Base-by-base conservation (phyloP, 2,329 filamentous ascomycete species). In the Cercospora sojina region DNA sequence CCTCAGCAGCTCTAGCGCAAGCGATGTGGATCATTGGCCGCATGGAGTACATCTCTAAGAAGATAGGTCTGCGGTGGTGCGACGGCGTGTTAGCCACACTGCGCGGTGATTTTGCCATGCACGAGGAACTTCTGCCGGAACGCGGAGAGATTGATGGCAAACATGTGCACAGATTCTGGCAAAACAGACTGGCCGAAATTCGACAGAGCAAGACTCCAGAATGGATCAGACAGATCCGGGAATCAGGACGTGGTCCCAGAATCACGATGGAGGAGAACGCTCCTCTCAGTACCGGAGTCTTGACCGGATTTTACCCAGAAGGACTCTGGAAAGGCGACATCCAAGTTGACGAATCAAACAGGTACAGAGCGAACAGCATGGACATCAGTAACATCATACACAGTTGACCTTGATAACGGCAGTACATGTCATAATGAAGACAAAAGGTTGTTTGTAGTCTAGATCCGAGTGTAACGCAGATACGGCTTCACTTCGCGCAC, bases 401-500 rank as follows among this genome's bases (percentile, higher is more conserved):
- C 51, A 56, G 27, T 32, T 59, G 25, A 65, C 10, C 3, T 41
- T 51, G 25, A 27, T 35, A 31, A n/a, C 23, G 23, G 47, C 20
- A 23, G 47, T 23, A 47, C 25, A 51, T 51, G 47, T 27, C 6
- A 13, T 27, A 51, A 51, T 51, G 47, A 51, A 51, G 47, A 51
- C 47, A 27, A 51, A 27, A 51, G 20, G 5, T 27, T n/a, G 13
- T n/a, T 51, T 51, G 47, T 51, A 51, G 16, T 41, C n/a, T 66
- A 75, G 65, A 77, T 70, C 65, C 79, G 79, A 51, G 91, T 92
- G 80, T 89, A 92, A 78, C 91, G 85, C 77, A 93, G 84, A 81
- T 93, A 88, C 74, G 85, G 85, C 82, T 87, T 88, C 60, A 88
- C 80, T 78, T 86, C 85, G 72, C 82, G 80, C 38, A 89, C 81